Evolutionary conservation across 306 rosid species (phyloP), one percentile per base, ranked within the genome.

Genomic region (Arachis stenosperma): DNA sequence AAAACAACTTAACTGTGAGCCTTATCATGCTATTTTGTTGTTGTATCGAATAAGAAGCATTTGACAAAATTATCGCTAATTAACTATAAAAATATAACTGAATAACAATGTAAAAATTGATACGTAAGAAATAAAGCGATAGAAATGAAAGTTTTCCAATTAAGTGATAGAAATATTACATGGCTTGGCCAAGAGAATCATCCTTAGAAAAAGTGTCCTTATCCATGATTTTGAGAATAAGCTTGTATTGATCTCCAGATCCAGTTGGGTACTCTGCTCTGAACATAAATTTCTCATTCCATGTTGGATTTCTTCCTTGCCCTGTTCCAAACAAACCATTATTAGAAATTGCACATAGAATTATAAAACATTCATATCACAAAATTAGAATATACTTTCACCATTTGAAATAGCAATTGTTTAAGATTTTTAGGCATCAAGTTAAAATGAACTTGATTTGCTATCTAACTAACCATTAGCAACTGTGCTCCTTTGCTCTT

Each of bases 221-320:
- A 70, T 90, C 98, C 86, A 88, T 68, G 75, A 92, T 81, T 27
- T 90, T 90, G 77, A 92, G 80, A 66, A 76, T 58, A 67, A 92
- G 51, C 57, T 87, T 92, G 79, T 73, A 64, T 33, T 61, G 79
- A 12, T 78, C 43, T 0, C 87, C 80, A 10, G 83, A 57, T 46
- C 75, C 92, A 3, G 4, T 33, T 33, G 85, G 84, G 27, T 83
- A 85, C 33, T 90, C 92, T 2, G 73, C 95, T 65, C 78, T 78
- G 65, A 90, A 88, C 2, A 55, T 48, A 51, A 87, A 85, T 33
- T 58, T 88, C 82, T 92, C 92, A 14, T 92, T 84, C 98, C 98
- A 92, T 11, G 65, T 65, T 0, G 89, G 89, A 73, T 59, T 59
- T 33, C 73, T 76, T 0, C 89, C 92, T 10, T 78, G 73, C 3